Conservation (phyloP, 768 basidiomycete genomes). For the Xerocomellus chrysenteron region DNA sequence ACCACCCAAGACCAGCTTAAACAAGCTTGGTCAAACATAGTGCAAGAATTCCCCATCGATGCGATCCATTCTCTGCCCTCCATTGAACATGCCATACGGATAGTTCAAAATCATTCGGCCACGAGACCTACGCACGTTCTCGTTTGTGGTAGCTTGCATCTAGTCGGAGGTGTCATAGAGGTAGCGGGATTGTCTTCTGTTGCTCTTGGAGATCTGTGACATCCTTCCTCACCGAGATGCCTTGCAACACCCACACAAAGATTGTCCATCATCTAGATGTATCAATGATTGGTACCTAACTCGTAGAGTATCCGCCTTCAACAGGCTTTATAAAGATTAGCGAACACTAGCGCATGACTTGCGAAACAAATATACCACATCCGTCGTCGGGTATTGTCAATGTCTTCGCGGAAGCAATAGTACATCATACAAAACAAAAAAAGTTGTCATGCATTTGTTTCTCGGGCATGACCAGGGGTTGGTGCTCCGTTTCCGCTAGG, state of each 20-base stretch:
- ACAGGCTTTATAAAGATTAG: constrained; percentile 26
- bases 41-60: constrained; percentile 58
- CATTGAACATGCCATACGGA: constrained; percentile 82
- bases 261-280: constrained; percentile 2
- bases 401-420: not conserved
- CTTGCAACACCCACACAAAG: not conserved
- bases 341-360: not conserved
- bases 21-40: constrained; percentile 64
- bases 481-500: constrained; percentile 26
- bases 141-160: constrained; percentile 89
- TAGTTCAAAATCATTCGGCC: constrained; percentile 48
- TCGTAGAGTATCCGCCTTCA: constrained; percentile 33
- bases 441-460: not conserved
- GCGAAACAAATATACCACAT: not conserved
- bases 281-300: constrained; percentile 7
- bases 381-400: not conserved
- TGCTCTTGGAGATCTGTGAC: constrained; percentile 48
- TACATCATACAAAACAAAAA: not conserved
- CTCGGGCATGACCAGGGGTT: not conserved
- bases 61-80: constrained; percentile 80
- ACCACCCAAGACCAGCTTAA: constrained; percentile 77
- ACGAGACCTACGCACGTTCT: constrained; percentile 55
- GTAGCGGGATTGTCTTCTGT: constrained; percentile 77
- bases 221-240: not conserved
- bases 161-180: constrained; percentile 93